Percentiles rank a stretch among this genome's conserved stretches.
phyloP scores from a whole-genome alignment of 2,329 filamentous ascomycete species.

The Thelonectria rubi region DNA sequence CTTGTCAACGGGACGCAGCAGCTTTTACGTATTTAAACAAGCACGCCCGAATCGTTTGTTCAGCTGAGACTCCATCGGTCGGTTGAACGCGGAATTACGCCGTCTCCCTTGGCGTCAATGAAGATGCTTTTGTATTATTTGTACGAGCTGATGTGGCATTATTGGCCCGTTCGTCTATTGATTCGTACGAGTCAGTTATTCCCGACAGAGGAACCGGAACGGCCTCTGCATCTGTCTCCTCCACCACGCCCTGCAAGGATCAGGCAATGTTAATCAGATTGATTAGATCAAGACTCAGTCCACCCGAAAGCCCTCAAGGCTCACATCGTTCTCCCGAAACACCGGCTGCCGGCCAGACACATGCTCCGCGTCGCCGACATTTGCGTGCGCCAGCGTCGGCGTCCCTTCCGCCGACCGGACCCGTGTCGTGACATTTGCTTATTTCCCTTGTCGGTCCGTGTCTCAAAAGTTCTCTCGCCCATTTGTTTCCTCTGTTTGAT shows the following conservation, averaged over 20 bases:
- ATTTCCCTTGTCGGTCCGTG: too few species aligned
- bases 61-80: constrained; percentile 30
- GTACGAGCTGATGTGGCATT: not conserved
- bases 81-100: constrained; percentile 20
- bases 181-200: not conserved
- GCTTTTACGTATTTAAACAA: constrained; percentile 9
- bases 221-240: too few species aligned
- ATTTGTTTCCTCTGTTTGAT: too few species aligned
- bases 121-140: constrained; percentile 6
- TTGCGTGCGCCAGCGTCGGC: not conserved
- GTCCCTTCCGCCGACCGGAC: too few species aligned
- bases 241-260: too few species aligned
- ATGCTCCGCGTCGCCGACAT: constrained; percentile 13
- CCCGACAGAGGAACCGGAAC: too few species aligned
- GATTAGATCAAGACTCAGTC: constrained; percentile 33
- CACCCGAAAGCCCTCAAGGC: not conserved
- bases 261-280: constrained; percentile 36
- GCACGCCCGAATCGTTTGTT: not conserved
- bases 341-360: constrained; percentile 14
- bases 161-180: not conserved
- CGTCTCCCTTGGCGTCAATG: constrained; percentile 12
- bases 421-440: too few species aligned
- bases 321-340: constrained; percentile 2
- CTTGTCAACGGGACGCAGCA: not conserved
- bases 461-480: too few species aligned